These are phyloP conservation scores for Cytidiella melzeri DNA, from an alignment of 768 basidiomycete species.

Conservation along the genomic window DNA sequence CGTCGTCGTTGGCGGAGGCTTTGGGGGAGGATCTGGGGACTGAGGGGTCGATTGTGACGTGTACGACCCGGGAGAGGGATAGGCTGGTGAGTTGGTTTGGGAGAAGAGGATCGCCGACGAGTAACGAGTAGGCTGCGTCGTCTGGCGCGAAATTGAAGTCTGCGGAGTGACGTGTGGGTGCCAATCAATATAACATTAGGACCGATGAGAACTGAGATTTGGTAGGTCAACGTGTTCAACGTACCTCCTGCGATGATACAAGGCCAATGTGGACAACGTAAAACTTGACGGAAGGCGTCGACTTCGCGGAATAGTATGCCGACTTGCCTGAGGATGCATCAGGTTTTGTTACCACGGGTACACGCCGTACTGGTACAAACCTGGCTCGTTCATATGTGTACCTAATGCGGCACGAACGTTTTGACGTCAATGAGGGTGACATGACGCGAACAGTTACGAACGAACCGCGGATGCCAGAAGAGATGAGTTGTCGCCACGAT, in stretches of 20 bases:
- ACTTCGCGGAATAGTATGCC: slow-evolving; percentile 68
- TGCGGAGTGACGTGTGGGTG: slow-evolving; percentile 26
- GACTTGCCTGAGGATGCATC: slow-evolving; percentile 51
- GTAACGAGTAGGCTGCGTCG: slow-evolving; percentile 76
- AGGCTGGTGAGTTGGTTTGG: slow-evolving; percentile 47
- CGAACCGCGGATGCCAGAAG: slow-evolving; percentile 91
- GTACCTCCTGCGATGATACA: slow-evolving; percentile 81
- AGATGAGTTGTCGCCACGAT: slow-evolving; percentile 87
- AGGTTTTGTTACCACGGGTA: not conserved
- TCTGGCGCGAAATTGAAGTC: slow-evolving; percentile 89
- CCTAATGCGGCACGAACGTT: slow-evolving; percentile 21
- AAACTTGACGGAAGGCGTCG: slow-evolving; percentile 43
- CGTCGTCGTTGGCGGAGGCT: slow-evolving; percentile 17
- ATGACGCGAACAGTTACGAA: slow-evolving; percentile 7
- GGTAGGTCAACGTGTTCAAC: no score
- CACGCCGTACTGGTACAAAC: slow-evolving; percentile 24
- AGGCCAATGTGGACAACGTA: slow-evolving; percentile 55
- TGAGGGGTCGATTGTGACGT: slow-evolving; percentile 61
- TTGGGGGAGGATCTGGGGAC: slow-evolving; percentile 27
- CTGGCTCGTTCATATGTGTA: slow-evolving; percentile 83
- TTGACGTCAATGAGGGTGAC: not conserved
- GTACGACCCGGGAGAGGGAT: slow-evolving; percentile 62
- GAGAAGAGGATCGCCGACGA: slow-evolving; percentile 57
- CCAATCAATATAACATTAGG: not conserved
- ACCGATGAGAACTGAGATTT: not conserved